Base-by-base conservation (phyloP, 2,329 filamentous ascomycete genomes). In the Alternaria infectoria region DNA sequence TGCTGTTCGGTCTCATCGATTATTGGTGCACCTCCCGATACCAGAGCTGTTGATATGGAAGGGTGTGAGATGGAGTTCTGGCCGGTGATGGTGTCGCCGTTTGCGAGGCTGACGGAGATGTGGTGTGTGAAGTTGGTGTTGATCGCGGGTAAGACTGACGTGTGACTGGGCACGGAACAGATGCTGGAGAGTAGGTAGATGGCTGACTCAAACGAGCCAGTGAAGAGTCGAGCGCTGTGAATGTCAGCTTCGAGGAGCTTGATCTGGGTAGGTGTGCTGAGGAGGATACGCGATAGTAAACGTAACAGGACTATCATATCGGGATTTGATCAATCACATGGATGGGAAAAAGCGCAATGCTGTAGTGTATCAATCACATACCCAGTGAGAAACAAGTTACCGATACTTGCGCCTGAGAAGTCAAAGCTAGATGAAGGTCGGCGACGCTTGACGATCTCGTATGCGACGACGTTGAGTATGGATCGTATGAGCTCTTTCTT, bases 51-150 rank as follows among this genome's bases (percentile, higher is more conserved):
- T 3, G 72, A 64, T 17, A 70, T 68, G 2, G 73, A 73, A 9
- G 76, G 77, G 54, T 79, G 77, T 0, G 77, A 79, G 23, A 79
- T 76, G 54, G 67, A 91, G 78, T 97, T 97, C 77, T 98, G 96
- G 0, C 95, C 95, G 0, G 92, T 91, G 70, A 98, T 96, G 25
- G 91, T 83, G 0, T 88, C 89, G 8, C 92, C 93, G 76, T 97
- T 88, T 17, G 84, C 83, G 0, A 98, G 85, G 0, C 91, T 91
- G 2, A 93, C 95, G 6, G 91, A 93, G 69, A 98, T 98, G 80
- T 98, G 95, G 74, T 97, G 92, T 0, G 93, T 93, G 82, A 97
- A 97, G 79, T 97, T 98, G 66, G 91, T 93, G 83, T 97, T 97
- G 71, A 98, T 92, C 5, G 92, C 93, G 0, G 95, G 96, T 15